Conservation (phyloP, 1,284 basidiomycete genomes). For the Papiliotrema fonsecae region DNA sequence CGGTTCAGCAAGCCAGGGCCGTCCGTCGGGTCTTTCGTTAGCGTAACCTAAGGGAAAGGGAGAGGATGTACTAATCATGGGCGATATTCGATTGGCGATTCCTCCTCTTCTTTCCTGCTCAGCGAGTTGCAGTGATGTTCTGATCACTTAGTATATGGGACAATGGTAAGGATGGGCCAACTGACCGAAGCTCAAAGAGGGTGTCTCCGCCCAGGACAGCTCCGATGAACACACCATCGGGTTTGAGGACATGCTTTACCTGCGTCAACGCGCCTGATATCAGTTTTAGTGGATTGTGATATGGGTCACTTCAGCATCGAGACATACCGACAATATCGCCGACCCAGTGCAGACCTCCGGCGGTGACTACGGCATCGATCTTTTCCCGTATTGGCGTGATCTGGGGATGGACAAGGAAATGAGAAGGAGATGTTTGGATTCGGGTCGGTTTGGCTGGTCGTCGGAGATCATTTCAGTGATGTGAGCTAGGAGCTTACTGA, state of each 20-base stretch:
- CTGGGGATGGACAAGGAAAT: conserved; percentile 31
- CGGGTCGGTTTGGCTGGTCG: conserved; percentile 23
- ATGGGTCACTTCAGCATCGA: neutral
- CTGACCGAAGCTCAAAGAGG: conserved; percentile 85
- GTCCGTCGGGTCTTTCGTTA: conserved; percentile 69
- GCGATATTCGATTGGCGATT: conserved; percentile 88
- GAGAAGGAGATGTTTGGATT: conserved; percentile 29
- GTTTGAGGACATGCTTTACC: conserved; percentile 75
- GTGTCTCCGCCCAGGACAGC: conserved; percentile 96
- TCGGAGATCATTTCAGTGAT: too few species aligned
- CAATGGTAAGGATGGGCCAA: neutral
- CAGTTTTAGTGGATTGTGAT: too few species aligned
- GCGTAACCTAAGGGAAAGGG: conserved; percentile 1
- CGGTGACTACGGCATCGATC: conserved; percentile 88
- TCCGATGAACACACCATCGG: conserved; percentile 91
- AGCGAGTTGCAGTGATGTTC: conserved; percentile 74
- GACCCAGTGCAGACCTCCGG: conserved; percentile 91
- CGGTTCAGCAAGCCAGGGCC: conserved; percentile 85
- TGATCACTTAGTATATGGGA: neutral
- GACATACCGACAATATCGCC: conserved; percentile 88
- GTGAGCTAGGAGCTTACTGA: conserved; percentile 64
- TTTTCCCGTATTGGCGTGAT: conserved; percentile 59
- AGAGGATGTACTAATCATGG: conserved; percentile 77
- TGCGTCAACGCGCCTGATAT: conserved; percentile 87
- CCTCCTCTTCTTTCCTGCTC: conserved; percentile 93